These are phyloP conservation scores for Daphne laureola DNA, from an alignment of 441 rosid species.

Conservation along the genomic window DNA sequence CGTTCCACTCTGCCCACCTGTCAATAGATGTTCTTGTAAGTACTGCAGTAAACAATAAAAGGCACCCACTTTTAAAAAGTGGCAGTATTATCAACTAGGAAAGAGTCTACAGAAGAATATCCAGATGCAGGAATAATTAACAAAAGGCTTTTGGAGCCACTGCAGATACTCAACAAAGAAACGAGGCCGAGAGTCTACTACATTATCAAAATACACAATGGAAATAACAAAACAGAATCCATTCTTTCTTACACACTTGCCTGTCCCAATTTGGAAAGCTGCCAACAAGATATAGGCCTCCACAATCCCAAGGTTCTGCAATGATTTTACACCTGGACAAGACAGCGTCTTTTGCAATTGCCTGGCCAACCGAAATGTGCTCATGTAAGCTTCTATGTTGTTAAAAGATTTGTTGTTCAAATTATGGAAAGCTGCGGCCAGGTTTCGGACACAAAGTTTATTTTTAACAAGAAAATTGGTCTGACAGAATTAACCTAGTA, in stretches of 20 bases:
- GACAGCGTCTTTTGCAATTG: conserved; percentile 70
- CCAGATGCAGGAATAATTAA: not conserved
- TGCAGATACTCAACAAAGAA: not conserved
- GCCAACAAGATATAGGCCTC: conserved; percentile 93
- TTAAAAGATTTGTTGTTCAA: too few species aligned
- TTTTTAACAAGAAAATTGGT: too few species aligned
- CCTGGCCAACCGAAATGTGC: conserved; percentile 35
- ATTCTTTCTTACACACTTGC: conserved; percentile 25
- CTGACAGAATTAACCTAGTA: too few species aligned
- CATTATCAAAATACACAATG: not conserved
- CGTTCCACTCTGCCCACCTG: conserved; percentile 99
- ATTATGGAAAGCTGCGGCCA: too few species aligned
- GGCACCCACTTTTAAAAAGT: not conserved
- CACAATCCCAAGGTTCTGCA: conserved; percentile 98
- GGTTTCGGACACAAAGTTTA: too few species aligned
- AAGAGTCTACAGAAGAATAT: conserved; percentile 2
- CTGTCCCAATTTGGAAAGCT: conserved; percentile 95
- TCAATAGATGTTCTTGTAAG: conserved; percentile 16
- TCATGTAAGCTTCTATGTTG: too few species aligned
- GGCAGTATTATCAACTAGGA: not conserved
- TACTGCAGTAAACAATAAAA: conserved; percentile 2
- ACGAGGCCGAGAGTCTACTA: not conserved
- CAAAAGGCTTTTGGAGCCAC: too few species aligned
- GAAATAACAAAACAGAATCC: not conserved
- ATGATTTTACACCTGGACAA: conserved; percentile 87